Evolutionary conservation across 805 yeast genomes (phyloP).

Genomic region (Teunomyces pallodes): DNA sequence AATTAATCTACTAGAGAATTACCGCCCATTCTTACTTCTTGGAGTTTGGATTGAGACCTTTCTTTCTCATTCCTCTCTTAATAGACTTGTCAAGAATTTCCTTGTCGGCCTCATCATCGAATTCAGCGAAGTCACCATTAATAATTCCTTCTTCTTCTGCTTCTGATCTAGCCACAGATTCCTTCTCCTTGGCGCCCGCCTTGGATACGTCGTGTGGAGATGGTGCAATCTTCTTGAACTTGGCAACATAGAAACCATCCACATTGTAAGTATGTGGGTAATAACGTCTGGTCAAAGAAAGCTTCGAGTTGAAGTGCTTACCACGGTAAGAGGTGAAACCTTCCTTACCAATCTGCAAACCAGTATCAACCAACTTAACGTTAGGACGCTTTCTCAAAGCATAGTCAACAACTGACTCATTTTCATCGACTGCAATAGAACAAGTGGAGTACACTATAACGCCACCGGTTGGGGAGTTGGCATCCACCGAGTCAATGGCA

Average conservation of each 20-base stretch:
- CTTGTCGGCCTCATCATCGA: conserved; percentile 74
- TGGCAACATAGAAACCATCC: conserved; percentile 97
- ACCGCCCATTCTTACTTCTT: conserved; percentile 14
- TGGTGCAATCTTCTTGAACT: conserved; percentile 86
- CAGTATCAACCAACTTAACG: conserved; percentile 90
- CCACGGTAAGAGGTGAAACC: conserved; percentile 95
- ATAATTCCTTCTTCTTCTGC: conserved; percentile 79
- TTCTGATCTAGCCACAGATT: conserved; percentile 74
- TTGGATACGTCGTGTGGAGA: conserved; percentile 81
- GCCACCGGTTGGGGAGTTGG: conserved; percentile 89
- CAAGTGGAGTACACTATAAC: conserved; percentile 95
- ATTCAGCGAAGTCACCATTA: conserved; percentile 80
- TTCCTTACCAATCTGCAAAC: conserved; percentile 89
- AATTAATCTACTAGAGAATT: neutral
- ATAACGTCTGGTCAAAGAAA: conserved; percentile 86
- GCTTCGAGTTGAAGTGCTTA: conserved; percentile 75
- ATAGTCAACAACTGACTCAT: conserved; percentile 97
- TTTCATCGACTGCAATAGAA: conserved; percentile 97
- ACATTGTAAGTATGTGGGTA: conserved; percentile 98
- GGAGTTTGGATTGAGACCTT: conserved; percentile 67
- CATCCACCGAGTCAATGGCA: conserved; percentile 97
- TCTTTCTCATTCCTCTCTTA: conserved; percentile 61
- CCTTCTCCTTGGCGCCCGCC: conserved; percentile 88
- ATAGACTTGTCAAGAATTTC: conserved; percentile 67
- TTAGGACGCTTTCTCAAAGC: conserved; percentile 95